phyloP scores from a whole-genome alignment of 139 green algal species.

The Coelastrella sp. region DNA sequence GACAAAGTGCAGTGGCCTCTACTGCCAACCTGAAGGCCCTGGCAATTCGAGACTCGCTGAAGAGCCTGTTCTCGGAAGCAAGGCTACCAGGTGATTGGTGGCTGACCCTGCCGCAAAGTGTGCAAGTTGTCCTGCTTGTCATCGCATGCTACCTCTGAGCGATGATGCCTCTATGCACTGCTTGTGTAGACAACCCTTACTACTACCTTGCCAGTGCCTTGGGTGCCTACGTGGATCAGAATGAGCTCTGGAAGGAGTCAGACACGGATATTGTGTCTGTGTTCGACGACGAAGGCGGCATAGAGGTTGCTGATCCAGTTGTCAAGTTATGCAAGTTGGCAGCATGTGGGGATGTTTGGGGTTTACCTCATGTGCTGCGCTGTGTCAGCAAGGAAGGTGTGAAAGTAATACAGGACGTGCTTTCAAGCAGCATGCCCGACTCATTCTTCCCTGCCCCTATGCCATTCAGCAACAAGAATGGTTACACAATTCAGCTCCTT shows the following conservation, averaged over 20 bases:
- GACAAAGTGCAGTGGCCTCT: no score
- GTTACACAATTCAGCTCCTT: slow-evolving; percentile 60
- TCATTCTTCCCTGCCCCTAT: slow-evolving; percentile 53
- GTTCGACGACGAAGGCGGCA: slow-evolving; percentile 49
- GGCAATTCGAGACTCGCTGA: slow-evolving; percentile 55
- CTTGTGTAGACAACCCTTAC: slow-evolving; percentile 55
- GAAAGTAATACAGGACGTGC: slow-evolving; percentile 51
- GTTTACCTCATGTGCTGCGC: slow-evolving; percentile 68
- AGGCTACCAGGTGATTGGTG: slow-evolving; percentile 47
- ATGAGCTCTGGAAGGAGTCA: slow-evolving; percentile 39
- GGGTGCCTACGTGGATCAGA: slow-evolving; percentile 56
- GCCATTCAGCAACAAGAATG: slow-evolving; percentile 40
- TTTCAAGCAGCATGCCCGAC: slow-evolving; percentile 59
- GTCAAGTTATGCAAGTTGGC: slow-evolving; percentile 58
- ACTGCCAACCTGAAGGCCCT: no score
- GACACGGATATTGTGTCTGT: slow-evolving; percentile 27
- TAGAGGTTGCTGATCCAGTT: slow-evolving; percentile 58
- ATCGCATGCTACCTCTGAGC: neutral
- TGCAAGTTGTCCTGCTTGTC: no score
- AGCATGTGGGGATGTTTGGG: slow-evolving; percentile 40
- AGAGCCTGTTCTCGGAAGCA: slow-evolving; percentile 59
- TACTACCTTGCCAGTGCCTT: slow-evolving; percentile 64
- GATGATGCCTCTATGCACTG: no score
- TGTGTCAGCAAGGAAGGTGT: slow-evolving; percentile 54
- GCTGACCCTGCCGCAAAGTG: no score